Percentiles rank a stretch among this genome's conserved stretches.
Conservation (phyloP, 176 grass and related monocot species). For the Oryza glaberrima region DNA sequence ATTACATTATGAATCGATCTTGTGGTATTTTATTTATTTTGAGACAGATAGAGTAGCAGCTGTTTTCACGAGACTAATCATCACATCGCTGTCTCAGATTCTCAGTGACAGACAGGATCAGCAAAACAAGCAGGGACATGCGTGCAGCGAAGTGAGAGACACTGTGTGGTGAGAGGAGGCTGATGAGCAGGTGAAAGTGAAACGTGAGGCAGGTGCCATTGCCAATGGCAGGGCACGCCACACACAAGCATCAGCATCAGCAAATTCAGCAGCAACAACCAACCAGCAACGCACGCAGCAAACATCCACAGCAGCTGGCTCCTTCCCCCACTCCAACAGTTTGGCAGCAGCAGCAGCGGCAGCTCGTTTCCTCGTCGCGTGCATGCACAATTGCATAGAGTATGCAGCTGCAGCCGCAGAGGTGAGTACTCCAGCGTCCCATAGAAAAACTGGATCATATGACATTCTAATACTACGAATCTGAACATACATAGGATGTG, state of each 20-base stretch:
- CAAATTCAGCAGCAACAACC: neutral
- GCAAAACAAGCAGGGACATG: neutral
- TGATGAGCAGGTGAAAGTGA: neutral
- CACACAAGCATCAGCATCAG: neutral
- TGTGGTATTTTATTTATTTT: too few relatives aligned
- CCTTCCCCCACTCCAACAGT: neutral
- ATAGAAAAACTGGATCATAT: too few relatives aligned
- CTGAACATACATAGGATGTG: too few relatives aligned
- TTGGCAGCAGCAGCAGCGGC: neutral
- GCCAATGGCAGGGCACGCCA: neutral
- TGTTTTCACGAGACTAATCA: neutral
- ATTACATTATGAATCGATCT: too few relatives aligned
- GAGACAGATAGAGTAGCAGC: rapidly evolving
- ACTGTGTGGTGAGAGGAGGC: too few relatives aligned
- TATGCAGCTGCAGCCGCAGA: too few relatives aligned
- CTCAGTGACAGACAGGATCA: neutral
- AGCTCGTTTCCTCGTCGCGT: slow-evolving; percentile 17
- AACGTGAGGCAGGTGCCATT: slow-evolving; percentile 33
- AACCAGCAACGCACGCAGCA: too few relatives aligned
- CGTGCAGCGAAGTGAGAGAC: too few relatives aligned
- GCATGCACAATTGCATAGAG: too few relatives aligned
- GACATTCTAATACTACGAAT: too few relatives aligned
- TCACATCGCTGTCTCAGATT: neutral
- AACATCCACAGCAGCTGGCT: slow-evolving; percentile 2
- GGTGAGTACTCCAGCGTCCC: too few relatives aligned